Base-by-base conservation (phyloP, 441 rosid genomes). In the Hypseocharis bilobata region DNA sequence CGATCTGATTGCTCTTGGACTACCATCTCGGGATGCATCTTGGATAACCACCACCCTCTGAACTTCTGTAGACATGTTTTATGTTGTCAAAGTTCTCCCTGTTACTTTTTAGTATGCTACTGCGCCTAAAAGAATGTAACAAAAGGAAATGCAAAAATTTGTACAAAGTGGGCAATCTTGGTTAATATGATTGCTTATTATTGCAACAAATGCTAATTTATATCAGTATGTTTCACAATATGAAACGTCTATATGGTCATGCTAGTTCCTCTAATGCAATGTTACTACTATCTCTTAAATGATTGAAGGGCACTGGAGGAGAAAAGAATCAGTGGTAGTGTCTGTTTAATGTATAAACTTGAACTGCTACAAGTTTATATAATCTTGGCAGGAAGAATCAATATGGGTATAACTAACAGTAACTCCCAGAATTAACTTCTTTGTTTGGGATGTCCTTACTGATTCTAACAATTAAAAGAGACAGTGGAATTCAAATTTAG, bases 11-110 rank as follows among this genome's bases (percentile, higher is more conserved):
- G 82, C 69, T 27, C 76, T 69, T 13, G 72, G 68, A 67, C 63
- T 77, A 30, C 75, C 67, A 14, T 79, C 84, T 80, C 45, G 66
- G 1, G 84, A 71, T 62, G 82, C 83, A 63, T 86, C 92, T 51
- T 72, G 79, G 70, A 84, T 77, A 80, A 83, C 85, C 82, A 79
- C 79, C 75, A 85, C 86, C 57, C 80, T 77, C 65, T 81, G 82
- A 44, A 20, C 75, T 49, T 74, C 69, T 32, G 16, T 22, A 4
- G 75, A 45, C 84, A 83, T 83, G 42, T 27, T 72, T 56, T 60
- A 0, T 63, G 38, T 42, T 45, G 16, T 26, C 22, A 30, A 60
- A 65, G 14, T 52, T 17, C 1, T 25, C n/a, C n/a, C n/a, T n/a
- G n/a, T n/a, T n/a, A n/a, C 38, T 34, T 26, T 61, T 27, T 42